Base-by-base conservation (phyloP, 768 basidiomycete genomes). In the Paxillus ammoniavirescens region DNA sequence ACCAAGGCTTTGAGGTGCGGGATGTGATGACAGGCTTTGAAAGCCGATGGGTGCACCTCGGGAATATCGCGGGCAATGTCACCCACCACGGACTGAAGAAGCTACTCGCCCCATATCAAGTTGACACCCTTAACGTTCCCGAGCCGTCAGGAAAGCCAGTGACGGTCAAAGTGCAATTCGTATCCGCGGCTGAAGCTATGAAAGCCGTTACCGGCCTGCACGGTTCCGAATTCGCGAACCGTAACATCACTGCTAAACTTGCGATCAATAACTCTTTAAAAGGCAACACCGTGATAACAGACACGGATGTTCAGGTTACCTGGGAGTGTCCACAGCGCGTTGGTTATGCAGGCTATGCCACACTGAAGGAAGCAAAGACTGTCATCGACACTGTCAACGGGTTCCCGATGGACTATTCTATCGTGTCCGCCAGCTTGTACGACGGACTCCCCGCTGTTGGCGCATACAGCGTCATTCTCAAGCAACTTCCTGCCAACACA, bases 21-120 rank as follows among this genome's bases (percentile, higher is more conserved):
- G 75, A 81, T 0, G 64, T 91, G 6, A 66, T 67, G 7, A 90
- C 89, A 1, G 84, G 84, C 1, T 86, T 90, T 40, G 89, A 93
- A 60, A 84, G 84, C 0, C 79, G 77, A 6, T 82, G 81, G 73
- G 62, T 91, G 8, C 71, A 76, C 36, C 56, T 92, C 2, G 72
- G 73, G 5, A 80, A 84, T 21, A 61, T 91, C 4, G 79, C 81
- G 0, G 37, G 55, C 0, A 55, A 55, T 0, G 71, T 77, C 13
- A 66, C 70, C 2, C 57, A 69, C 0, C 60, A 55, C 0, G 67
- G 70, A 0, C 53, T 91, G 8, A 55, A 56, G 3, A 38, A 60
- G 2, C 48, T 83, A 0, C 69, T 87, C 15, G 44, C 60, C 0
- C 67, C 68, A 0, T 86, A 80, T 56, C 63, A 73, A 15, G 72